Base-by-base conservation (phyloP, 345 rosid genomes). In the Populus pruinosa region DNA sequence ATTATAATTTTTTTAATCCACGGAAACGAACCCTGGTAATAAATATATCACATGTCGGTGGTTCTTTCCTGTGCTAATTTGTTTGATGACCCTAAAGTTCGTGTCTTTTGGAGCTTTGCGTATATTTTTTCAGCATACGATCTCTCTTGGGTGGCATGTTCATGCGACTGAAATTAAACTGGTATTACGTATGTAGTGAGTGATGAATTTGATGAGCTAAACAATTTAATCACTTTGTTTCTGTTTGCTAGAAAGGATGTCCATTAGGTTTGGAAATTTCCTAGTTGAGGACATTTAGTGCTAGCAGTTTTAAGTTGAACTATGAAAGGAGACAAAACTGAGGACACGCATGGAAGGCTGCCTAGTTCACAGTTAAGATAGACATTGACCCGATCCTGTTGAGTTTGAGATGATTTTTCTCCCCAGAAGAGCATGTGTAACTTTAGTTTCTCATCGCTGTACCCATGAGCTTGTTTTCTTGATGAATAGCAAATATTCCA, bases 11-110 rank as follows among this genome's bases (percentile, higher is more conserved):
- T 56, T 79, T 43, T 61, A 35, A 61, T 75, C 71, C 67, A 41
- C 39, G 35, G 23, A 38, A 25, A 64, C 39, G 74, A 68, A 73
- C 50, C 61, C 65, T 78, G 41, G 47, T 66, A 36, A 39, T 66
- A 7, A 31, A 27, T 64, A 6, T 14, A 27, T 36, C 38, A 64
- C 53, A 39, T 64, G 21, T 12, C 76, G 21, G 50, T 50, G 13
- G 55, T 38, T 71, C 31, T 66, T 36, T 13, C 50, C 44, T 6
- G 16, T 38, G 67, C 33, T 31, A 65, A 49, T 72, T 38, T 69
- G 64, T 41, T 36, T 53, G 6, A 39, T 73, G 43, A 56, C 8
- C 6, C 10, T 25, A 21, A 69, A 67, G 50, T 55, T 29, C 9
- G 64, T n/a, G 55, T 18, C 8, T 56, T 56, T 11, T 68, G 50